phyloP scores from a whole-genome alignment of 2,329 filamentous ascomycete species.

The Chaetomiaceae sp. region DNA sequence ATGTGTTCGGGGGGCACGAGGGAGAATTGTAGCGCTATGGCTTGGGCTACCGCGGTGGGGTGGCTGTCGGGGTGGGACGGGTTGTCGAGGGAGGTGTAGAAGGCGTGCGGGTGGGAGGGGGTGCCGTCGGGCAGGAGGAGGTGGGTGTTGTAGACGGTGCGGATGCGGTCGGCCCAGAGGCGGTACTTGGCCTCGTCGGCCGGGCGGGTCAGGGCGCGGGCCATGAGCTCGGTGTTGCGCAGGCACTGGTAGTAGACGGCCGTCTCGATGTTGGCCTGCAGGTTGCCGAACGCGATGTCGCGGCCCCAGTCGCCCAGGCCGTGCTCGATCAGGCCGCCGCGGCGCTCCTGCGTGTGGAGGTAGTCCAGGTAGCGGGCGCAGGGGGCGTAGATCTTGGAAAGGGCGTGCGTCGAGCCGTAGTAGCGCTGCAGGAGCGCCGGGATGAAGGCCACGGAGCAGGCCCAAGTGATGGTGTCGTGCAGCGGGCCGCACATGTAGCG shows the following conservation, averaged over 20 bases:
- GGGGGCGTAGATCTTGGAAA: background rate
- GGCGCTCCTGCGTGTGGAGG: background rate
- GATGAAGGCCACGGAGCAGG: background rate
- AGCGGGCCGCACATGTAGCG: background rate
- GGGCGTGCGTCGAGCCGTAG: background rate
- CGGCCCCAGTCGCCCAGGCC: background rate
- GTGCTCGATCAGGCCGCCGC: background rate
- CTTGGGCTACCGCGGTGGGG: background rate
- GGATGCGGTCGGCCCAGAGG: background rate
- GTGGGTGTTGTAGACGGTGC: background rate
- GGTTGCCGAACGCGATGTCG: background rate
- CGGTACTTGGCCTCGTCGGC: background rate
- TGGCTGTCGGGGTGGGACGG: background rate
- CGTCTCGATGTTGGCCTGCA: background rate
- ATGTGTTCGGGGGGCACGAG: background rate
- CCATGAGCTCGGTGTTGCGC: background rate
- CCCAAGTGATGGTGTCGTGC: background rate
- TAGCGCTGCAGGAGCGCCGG: background rate
- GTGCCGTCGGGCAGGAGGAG: background rate
- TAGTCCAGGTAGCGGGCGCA: background rate
- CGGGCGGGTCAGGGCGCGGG: background rate
- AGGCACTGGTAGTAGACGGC: background rate
- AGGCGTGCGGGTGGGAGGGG: background rate
- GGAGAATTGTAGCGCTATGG: background rate
- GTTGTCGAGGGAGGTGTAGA: background rate